Base-by-base conservation (phyloP, 2,329 filamentous ascomycete species). In the Scytalidium sp. region DNA sequence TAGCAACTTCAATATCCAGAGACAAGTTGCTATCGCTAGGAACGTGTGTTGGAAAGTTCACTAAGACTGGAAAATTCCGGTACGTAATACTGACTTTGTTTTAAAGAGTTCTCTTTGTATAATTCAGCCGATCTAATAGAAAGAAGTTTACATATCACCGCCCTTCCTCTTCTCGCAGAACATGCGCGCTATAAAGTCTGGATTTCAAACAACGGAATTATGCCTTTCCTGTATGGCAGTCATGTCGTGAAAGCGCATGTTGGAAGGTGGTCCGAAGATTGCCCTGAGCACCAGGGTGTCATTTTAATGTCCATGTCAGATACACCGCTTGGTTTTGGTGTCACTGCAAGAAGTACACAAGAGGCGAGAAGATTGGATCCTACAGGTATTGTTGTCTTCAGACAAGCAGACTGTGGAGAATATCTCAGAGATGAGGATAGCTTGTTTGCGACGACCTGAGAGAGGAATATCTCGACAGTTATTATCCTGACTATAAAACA, bases 121-220 rank as follows among this genome's bases (percentile, higher is more conserved):
- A n/a, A n/a, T n/a, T n/a, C n/a, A n/a, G n/a, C n/a, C n/a, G n/a
- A n/a, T n/a, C n/a, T n/a, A n/a, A n/a, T n/a, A n/a, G n/a, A n/a
- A n/a, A n/a, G n/a, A n/a, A n/a, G n/a, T 47, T 78, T 99, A 49
- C 92, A 97, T 74, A 89, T 97, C 65, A 97, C 93, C 1, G 88
- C 59, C 17, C 78, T 99, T 51, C 87, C 91, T 56, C 82, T 97
- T 56, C 87, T 99, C 58, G 88, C 92, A 50, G 87, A 90, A 57
- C 90, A 97, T 69, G 93, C 93, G 41, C 80, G 94, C 52, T 96
- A 96, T 74, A 97, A 97, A 82, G 85, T 97, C 60, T 97, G 92
- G 91, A 86, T 99, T 59, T 95, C 95, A 72, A 81, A 85, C 52
- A 97, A 97, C 71, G 94, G 94, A 59, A 92, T 95, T 64, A 96